phyloP scores from a whole-genome alignment of 73 alveolate genomes.

The Paramecium octaurelia region DNA sequence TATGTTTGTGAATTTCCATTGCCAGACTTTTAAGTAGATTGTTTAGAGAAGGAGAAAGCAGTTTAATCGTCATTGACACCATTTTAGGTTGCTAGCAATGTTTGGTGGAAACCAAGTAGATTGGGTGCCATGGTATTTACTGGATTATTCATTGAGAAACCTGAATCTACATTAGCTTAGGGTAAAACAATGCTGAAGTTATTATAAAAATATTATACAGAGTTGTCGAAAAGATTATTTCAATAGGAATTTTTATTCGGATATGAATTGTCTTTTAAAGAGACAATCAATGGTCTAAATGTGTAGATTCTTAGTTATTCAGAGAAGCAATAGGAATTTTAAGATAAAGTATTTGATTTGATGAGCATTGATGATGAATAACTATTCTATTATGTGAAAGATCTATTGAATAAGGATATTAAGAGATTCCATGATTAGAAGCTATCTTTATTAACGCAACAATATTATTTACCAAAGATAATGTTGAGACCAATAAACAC shows the following conservation, averaged over 20 bases:
- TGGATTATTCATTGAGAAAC: slow-evolving; percentile 44
- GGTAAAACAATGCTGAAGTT: slow-evolving; percentile 28
- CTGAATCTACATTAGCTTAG: not conserved
- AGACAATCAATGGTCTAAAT: slow-evolving; percentile 10
- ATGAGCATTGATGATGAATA: not conserved
- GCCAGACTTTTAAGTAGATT: not conserved
- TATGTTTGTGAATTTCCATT: slow-evolving; percentile 13
- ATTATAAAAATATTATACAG: slow-evolving; percentile 8
- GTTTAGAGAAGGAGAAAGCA: not conserved
- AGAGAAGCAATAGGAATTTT: not conserved
- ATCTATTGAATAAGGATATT: not conserved
- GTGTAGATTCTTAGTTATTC: slow-evolving; percentile 25
- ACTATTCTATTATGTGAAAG: not conserved
- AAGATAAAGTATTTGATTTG: slow-evolving; percentile 31
- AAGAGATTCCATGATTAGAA: slow-evolving; percentile 28
- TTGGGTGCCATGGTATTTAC: slow-evolving; percentile 23
- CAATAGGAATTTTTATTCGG: not conserved
- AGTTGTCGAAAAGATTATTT: not conserved
- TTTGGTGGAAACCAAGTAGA: slow-evolving; percentile 49
- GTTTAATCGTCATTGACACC: not conserved
- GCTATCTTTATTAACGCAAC: not conserved
- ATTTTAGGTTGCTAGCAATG: not conserved
- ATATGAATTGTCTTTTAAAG: not conserved
- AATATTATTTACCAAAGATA: not conserved
- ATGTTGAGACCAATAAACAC: slow-evolving; percentile 41